Evolutionary conservation across 805 yeast species (phyloP).

Genomic region (Priceomyces carsonii): DNA sequence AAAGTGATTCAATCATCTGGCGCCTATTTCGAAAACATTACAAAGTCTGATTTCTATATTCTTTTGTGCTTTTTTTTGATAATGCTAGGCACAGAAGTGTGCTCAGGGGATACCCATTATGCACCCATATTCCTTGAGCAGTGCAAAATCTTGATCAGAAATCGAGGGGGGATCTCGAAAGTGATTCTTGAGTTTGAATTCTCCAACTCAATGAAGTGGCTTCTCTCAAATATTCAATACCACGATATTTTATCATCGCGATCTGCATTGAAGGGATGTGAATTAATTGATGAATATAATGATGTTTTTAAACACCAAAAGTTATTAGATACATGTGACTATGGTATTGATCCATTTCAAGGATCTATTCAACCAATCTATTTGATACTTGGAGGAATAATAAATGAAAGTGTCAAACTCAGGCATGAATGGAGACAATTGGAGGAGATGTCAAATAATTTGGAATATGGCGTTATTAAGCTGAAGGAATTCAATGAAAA

Average conservation of each 20-base stretch:
- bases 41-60: neutral
- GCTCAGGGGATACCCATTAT: slow-evolving; percentile 1
- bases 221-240: slow-evolving; percentile 20
- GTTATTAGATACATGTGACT: slow-evolving; percentile 16
- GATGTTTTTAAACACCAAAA: slow-evolving; percentile 9
- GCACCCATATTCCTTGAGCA: neutral
- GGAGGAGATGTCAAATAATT: neutral
- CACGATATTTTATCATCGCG: slow-evolving; percentile 19
- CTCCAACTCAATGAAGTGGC: slow-evolving; percentile 1
- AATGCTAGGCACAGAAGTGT: slow-evolving; percentile 1
- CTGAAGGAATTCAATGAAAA: neutral
- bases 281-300: slow-evolving; percentile 13
- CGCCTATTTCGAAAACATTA: neutral
- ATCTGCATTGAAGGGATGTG: slow-evolving; percentile 16
- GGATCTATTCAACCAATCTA: slow-evolving; percentile 21
- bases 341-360: slow-evolving; percentile 27
- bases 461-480: neutral
- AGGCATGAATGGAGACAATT: slow-evolving; percentile 3
- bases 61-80: slow-evolving; percentile 1
- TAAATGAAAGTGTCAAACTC: slow-evolving; percentile 1
- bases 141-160: slow-evolving; percentile 9
- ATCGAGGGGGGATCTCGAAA: slow-evolving; percentile 16
- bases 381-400: slow-evolving; percentile 18
- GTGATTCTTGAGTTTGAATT: slow-evolving; percentile 13
- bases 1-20: no score